phyloP scores from a whole-genome alignment of 768 basidiomycete genomes.

The Psilocybe subaeruginosa region DNA sequence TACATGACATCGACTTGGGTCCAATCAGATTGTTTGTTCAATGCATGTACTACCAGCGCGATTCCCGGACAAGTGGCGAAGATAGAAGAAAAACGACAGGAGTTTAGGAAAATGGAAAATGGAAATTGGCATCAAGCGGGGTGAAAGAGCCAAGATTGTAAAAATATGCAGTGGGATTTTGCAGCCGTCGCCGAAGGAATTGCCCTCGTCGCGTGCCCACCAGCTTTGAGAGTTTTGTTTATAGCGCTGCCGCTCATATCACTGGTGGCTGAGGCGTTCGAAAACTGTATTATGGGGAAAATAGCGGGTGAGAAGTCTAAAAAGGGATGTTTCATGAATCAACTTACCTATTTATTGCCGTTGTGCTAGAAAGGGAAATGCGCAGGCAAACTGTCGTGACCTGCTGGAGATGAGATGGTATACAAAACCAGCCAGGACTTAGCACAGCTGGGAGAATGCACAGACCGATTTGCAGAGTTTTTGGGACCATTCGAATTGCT shows the following conservation, averaged over 20 bases:
- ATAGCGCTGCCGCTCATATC: conserved; percentile 11
- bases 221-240: conserved; percentile 6
- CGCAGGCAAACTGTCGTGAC: not conserved
- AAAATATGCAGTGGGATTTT: not conserved
- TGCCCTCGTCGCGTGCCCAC: conserved; percentile 4
- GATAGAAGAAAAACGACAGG: conserved; percentile 1
- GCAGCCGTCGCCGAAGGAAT: conserved; percentile 5
- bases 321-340: not conserved
- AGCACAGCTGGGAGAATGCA: conserved; percentile 6
- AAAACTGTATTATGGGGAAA: not conserved
- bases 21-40: not conserved
- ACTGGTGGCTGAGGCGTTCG: conserved; percentile 1
- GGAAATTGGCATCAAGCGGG: not conserved
- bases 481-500: conserved; percentile 14
- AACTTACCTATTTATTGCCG: not conserved
- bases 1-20: not conserved
- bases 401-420: conserved; percentile 1
- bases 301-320: not conserved
- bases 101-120: conserved; percentile 6
- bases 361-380: not conserved
- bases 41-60: not conserved
- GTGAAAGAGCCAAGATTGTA: not conserved
- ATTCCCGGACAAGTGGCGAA: conserved; percentile 4
- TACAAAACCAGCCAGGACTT: conserved; percentile 7
- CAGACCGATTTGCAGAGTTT: conserved; percentile 14